Evolutionary conservation across 2,329 filamentous ascomycete species (phyloP).

Genomic region (Zopfia rhizophila): DNA sequence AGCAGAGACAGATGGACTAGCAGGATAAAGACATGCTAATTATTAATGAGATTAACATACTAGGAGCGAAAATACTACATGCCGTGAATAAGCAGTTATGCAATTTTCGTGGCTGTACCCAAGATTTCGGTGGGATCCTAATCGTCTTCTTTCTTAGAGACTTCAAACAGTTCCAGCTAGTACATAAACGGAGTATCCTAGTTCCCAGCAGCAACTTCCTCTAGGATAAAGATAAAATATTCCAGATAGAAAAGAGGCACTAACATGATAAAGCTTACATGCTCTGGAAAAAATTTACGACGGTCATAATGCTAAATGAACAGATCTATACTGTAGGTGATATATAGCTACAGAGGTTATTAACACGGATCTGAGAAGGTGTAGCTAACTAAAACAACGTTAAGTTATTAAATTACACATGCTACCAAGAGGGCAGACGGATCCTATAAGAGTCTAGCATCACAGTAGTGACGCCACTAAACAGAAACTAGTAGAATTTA

Average conservation of each 20-base stretch:
- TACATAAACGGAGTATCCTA: constrained; percentile 8
- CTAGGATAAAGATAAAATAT: constrained; percentile 7
- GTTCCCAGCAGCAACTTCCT: constrained; percentile 1
- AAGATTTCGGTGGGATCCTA: constrained; percentile 11
- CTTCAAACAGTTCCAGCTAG: constrained; percentile 5
- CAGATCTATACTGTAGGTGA: background rate
- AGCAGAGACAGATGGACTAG: constrained; percentile 5
- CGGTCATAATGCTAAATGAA: constrained; percentile 9
- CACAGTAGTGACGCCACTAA: constrained; percentile 12
- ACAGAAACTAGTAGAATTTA: constrained; percentile 14
- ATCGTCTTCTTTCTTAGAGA: constrained; percentile 9
- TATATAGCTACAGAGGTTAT: constrained; percentile 4
- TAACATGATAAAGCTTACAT: constrained; percentile 13
- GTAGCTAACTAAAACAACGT: constrained; percentile 2
- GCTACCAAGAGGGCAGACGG: constrained; percentile 6
- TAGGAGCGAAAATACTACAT: background rate
- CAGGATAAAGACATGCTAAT: no score
- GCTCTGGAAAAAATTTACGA: constrained; percentile 11
- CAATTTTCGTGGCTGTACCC: background rate
- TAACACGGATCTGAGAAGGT: constrained; percentile 5
- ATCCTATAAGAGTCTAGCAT: constrained; percentile 12
- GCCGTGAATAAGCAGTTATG: constrained; percentile 5
- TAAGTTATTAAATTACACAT: constrained; percentile 4
- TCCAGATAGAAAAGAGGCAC: constrained; percentile 6
- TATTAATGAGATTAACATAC: constrained; percentile 12